Base-by-base conservation (phyloP, 2,329 filamentous ascomycete genomes). In the Byssoonygena ceratinophila region DNA sequence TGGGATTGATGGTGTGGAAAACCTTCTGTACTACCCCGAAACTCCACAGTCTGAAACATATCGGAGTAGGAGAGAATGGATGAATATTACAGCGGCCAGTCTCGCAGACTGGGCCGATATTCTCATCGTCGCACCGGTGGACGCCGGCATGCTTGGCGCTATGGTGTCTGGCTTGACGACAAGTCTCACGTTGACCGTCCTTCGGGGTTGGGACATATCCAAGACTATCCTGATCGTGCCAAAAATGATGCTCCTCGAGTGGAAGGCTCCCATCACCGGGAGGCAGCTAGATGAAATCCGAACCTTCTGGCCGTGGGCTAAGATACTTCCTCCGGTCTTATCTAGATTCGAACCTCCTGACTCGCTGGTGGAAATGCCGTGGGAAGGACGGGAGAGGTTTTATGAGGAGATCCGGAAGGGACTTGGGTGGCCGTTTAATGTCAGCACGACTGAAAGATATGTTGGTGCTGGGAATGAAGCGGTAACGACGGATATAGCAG, bases 31-130 rank as follows among this genome's bases (percentile, higher is more conserved):
- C 52, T 71, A 71, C 46, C 67, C 66, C 61, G 69, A 71, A 51
- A 67, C 66, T 5, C 39, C 48, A n/a, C 46, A 48, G 1, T 67
- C 67, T 12, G 67, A 69, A 51, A 69, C 68, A 50, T 66, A 68
- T 46, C 66, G 62, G 0, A 64, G 64, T 6, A 62, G 65, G 11
- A 63, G 68, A 44, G 66, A 64, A 60, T 70, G 68, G 68, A 57
- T 71, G 43, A 68, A 68, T 54, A 64, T 64, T n/a, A 71, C 70
- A 54, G 68, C 68, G 34, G 67, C 68, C 4, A 83, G 87, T 58
- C 70, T 94, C 55, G 87, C 88, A 58, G 79, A 87, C 56, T 96
- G 90, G 90, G 87, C 90, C 4, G 86, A 95, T 67, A 71, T 95
- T 59, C 76, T 95, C 54, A 82, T 95, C 29, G 79, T 94, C 52